phyloP scores from a whole-genome alignment of 805 yeast species.

The Vanderwaltozyma tropicalis region DNA sequence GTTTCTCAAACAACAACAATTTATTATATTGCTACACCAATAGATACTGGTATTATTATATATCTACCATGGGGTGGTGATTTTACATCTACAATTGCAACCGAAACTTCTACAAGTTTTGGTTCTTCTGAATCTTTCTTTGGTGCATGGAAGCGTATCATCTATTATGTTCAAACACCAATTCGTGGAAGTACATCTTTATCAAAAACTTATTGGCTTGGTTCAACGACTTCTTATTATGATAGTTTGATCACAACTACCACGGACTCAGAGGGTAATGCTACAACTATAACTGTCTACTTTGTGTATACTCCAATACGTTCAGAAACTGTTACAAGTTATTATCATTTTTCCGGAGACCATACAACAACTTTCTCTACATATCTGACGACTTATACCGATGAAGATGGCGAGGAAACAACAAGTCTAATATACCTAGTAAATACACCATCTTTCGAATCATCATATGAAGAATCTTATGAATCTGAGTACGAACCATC shows the following conservation, averaged over 20 bases:
- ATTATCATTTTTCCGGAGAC: background rate
- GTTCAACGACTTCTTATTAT: background rate
- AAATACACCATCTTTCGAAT: background rate
- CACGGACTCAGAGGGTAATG: background rate
- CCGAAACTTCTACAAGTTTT: background rate
- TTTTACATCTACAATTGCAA: background rate
- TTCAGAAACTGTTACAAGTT: background rate
- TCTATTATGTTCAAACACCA: slow-evolving; percentile 1
- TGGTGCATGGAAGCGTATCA: background rate
- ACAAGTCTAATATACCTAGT: background rate
- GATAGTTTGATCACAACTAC: background rate
- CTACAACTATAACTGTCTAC: background rate
- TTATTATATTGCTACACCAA: background rate
- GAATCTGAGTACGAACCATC: too few species aligned
- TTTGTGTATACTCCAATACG: slow-evolving; percentile 4
- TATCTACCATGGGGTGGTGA: slow-evolving; percentile 1
- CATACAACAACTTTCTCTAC: slow-evolving; percentile 3
- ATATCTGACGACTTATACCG: slow-evolving; percentile 1
- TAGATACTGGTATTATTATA: background rate
- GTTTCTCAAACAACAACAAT: background rate
- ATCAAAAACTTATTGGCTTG: background rate
- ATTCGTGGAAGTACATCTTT: background rate
- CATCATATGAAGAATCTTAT: too few species aligned
- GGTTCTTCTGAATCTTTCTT: background rate
- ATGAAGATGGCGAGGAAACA: background rate